These are phyloP conservation scores for Trichophyton equinum DNA, from an alignment of 2,329 filamentous ascomycete species.

Conservation along the genomic window DNA sequence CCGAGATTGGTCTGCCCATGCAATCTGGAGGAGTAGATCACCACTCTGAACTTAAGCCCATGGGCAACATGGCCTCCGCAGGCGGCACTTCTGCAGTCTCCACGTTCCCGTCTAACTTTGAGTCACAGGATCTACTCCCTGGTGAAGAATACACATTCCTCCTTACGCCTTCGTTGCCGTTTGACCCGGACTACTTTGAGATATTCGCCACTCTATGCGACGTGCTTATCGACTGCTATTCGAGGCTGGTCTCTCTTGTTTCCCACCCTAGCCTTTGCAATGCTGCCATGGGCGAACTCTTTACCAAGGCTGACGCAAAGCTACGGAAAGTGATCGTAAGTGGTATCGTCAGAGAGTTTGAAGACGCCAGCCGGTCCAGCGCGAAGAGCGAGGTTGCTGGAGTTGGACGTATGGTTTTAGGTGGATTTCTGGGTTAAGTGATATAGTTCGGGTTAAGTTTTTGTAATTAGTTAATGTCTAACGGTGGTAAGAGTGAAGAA, in stretches of 20 bases:
- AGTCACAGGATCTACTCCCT: conserved; percentile 51
- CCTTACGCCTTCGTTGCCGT: conserved; percentile 81
- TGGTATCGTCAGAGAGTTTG: conserved; percentile 81
- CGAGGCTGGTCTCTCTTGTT: conserved; percentile 61
- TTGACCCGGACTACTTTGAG: conserved; percentile 94
- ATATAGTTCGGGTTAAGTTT: not conserved
- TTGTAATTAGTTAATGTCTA: not conserved
- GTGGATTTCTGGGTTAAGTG: conserved; percentile 57
- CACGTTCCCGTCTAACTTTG: conserved; percentile 35
- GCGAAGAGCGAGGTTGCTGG: conserved; percentile 72
- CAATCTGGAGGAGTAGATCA: conserved; percentile 28
- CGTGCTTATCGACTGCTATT: conserved; percentile 85
- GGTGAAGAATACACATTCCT: conserved; percentile 83
- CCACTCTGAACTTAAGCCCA: conserved; percentile 36
- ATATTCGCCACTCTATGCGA: conserved; percentile 94
- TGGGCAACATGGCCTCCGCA: conserved; percentile 28
- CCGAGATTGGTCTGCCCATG: conserved; percentile 47
- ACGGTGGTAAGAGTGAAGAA: not conserved
- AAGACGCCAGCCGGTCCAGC: conserved; percentile 65
- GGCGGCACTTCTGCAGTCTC: conserved; percentile 28
- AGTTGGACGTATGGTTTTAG: conserved; percentile 77
- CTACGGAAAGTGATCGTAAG: conserved; percentile 82
- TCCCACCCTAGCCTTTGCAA: conserved; percentile 62
- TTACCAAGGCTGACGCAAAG: conserved; percentile 75
- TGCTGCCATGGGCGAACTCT: conserved; percentile 63